Base-by-base conservation (phyloP, 768 basidiomycete species). In the Amanita thiersii region DNA sequence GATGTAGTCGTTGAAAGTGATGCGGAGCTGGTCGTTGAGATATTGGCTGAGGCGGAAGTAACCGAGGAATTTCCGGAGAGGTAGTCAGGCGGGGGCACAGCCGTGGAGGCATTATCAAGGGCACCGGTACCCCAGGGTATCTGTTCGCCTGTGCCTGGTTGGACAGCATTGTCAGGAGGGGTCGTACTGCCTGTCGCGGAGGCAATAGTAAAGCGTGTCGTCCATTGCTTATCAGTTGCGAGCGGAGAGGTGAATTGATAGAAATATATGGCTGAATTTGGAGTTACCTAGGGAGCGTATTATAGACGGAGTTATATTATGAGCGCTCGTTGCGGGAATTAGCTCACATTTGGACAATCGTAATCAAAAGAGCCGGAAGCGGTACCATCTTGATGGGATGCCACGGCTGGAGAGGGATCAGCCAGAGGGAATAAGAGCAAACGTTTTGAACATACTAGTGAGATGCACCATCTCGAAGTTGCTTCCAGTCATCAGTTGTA, bases 401-500 rank as follows among this genome's bases (percentile, higher is more conserved):
- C 70, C 35, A 89, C 73, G 47, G 78, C 87, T 89, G 52, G 41
- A 45, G 34, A 25, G n/a, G 42, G 25, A 19, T 25, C 34, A 26
- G 18, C 36, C 25, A 19, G 24, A 14, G 26, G 8, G 24, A 36
- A 23, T 9, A 17, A 25, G 28, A 46, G 4, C 7, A 12, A 40
- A 31, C 12, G 1, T 19, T 17, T 14, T 19, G 33, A 10, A 65
- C 79, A 45, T 48, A 86, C 84, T 77, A 9, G 78, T 75, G 43
- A 89, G 48, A 50, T 68, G 72, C 29, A 76, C 53, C 86, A 89
- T 89, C 28, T 69, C 47, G 38, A 70, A 59, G 62, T 91, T 89
- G 53, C 70, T 55, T 3, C 87, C 88, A 1, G 82, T 79, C 86
- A 86, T 89, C 57, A 90, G 73, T 56, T 86, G 66, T 43, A 91